Evolutionary conservation across 2,329 filamentous ascomycete species (phyloP), one percentile per base, ranked within the genome.

Genomic region (Colletotrichum sp.): DNA sequence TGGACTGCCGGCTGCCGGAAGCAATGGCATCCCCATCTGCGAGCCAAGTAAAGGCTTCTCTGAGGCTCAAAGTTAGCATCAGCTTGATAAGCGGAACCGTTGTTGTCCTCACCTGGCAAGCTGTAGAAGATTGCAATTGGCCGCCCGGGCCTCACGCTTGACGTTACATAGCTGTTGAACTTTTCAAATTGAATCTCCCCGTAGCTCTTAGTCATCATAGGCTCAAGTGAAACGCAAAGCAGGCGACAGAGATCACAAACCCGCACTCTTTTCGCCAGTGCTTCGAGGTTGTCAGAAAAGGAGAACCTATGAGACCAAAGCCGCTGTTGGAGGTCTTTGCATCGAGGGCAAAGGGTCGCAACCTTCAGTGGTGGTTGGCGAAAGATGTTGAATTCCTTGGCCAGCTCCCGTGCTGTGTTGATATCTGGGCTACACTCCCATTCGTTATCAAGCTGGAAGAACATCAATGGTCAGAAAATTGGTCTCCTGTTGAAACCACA

Each of bases 41-140:
- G 48, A 1, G 18, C 21, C 32, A n/a, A 9, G 9, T 2, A 34
- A 2, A 2, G 32, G 7, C 13, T 43, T n/a, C 16, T 43, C 39
- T 43, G 4, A 16, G 14, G 1, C 0, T 16, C 14, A 8, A 1
- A 16, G 2, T 36, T 16, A 36, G 34, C 34, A 36, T 7, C 0
- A 1, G 14, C 1, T 36, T 0, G 2, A 16, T 0, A 36, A 36
- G 14, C 14, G 34, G 7, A 36, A 36, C 34, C 1, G 34, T 0
- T 16, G 1, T 39, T 2, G 18, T 14, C 30, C 52, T 16, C 18
- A 34, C 32, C 12, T n/a, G 24, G 7, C 7, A 60, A 3, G 13
- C 9, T 13, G 24, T 55, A 71, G 0, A 71, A 2, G 7, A 10
- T 7, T 5, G 59, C 59, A 9, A 57, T 6, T 26, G 68, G 39